Percentiles rank a stretch among this genome's conserved stretches.
Evolutionary conservation across 2,329 filamentous ascomycete genomes (phyloP).

Genomic region (Fusarium sp.): DNA sequence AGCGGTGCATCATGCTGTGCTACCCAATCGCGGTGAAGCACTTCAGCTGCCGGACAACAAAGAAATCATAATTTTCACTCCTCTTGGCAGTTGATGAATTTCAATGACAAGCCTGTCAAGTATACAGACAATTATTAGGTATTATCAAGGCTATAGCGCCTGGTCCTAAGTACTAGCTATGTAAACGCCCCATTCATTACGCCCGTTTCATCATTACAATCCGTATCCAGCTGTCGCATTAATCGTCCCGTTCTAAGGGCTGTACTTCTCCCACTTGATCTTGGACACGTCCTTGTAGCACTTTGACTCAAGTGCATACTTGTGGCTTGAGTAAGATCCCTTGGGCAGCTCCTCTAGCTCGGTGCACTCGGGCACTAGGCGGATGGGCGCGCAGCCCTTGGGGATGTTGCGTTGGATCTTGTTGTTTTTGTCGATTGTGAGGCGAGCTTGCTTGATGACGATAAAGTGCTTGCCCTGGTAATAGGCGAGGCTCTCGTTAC

Average conservation of each 20-base stretch:
- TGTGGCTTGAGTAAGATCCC: conserved; percentile 57
- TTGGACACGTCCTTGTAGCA: conserved; percentile 60
- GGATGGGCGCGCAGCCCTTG: conserved; percentile 59
- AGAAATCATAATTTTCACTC: conserved; percentile 1
- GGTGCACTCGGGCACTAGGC: conserved; percentile 62
- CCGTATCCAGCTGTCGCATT: conserved; percentile 4
- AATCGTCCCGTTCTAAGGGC: conserved; percentile 19
- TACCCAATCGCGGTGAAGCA: conserved; percentile 7
- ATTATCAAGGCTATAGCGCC: conserved; percentile 35
- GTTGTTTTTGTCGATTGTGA: conserved; percentile 42
- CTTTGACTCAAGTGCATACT: conserved; percentile 54
- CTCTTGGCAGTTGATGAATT: not conserved
- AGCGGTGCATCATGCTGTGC: conserved; percentile 14
- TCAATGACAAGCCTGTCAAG: not conserved
- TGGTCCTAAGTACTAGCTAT: conserved; percentile 31
- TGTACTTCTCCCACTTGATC: conserved; percentile 49
- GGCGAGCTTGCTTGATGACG: conserved; percentile 57
- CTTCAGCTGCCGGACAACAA: not conserved
- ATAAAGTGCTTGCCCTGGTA: conserved; percentile 57
- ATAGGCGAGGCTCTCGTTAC: conserved; percentile 60
- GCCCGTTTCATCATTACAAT: conserved; percentile 27
- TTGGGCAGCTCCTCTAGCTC: conserved; percentile 54
- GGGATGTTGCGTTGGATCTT: conserved; percentile 46
- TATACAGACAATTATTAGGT: conserved; percentile 25
- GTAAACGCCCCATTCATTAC: conserved; percentile 24